phyloP scores from a whole-genome alignment of 306 rosid species.

The Albizia julibrissin region DNA sequence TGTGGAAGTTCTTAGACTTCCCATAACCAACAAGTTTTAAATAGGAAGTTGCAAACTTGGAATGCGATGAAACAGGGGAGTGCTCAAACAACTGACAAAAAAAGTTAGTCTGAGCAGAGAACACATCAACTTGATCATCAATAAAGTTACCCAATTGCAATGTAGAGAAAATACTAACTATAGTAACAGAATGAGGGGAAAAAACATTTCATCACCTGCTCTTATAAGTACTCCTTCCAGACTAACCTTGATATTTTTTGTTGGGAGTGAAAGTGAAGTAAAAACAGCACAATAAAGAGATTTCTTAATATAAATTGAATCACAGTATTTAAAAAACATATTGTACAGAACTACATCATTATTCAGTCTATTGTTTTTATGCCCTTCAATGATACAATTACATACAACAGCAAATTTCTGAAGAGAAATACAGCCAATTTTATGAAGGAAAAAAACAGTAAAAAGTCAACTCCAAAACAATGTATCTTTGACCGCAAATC shows the following conservation, averaged over 20 bases:
- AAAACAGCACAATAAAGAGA: background rate
- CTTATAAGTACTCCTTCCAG: background rate
- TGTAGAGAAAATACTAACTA: background rate
- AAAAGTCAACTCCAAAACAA: conserved; percentile 66
- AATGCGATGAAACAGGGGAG: background rate
- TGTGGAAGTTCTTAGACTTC: background rate
- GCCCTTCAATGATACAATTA: background rate
- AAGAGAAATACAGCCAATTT: conserved; percentile 5
- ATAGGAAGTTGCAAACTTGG: background rate
- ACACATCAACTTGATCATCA: background rate
- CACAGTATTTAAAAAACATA: background rate
- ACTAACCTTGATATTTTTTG: background rate
- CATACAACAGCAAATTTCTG: conserved; percentile 1
- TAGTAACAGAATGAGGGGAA: background rate
- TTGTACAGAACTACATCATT: conserved; percentile 5
- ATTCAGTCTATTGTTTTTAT: conserved; percentile 29
- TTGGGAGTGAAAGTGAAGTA: background rate
- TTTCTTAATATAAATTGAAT: background rate
- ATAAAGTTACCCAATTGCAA: background rate
- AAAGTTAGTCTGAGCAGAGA: no score
- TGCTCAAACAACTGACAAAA: background rate
- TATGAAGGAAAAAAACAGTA: background rate
- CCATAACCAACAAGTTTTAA: background rate
- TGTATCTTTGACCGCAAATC: conserved; percentile 57
- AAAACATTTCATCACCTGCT: background rate